A percentile compares a stretch with the other conserved stretches of the same genome.
phyloP scores from a whole-genome alignment of 768 basidiomycete species.

The Suillus spraguei region DNA sequence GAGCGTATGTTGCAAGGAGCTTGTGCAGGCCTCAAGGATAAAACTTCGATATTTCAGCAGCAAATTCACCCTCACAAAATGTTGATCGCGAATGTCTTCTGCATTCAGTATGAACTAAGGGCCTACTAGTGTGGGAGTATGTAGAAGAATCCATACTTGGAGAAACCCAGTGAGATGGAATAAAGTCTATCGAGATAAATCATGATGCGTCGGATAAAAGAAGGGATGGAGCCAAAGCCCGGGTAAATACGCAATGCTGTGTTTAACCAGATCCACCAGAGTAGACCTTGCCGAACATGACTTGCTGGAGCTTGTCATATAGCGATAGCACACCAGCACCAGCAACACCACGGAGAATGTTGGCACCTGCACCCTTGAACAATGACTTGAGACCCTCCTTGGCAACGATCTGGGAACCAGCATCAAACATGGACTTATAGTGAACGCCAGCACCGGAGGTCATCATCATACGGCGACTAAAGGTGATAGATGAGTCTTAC shows the following conservation, averaged over 20 bases:
- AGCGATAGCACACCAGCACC: slow-evolving; percentile 99
- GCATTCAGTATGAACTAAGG: slow-evolving; percentile 21
- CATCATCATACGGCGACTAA: slow-evolving; percentile 99
- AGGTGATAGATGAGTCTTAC: slow-evolving; percentile 26
- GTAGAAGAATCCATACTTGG: slow-evolving; percentile 24
- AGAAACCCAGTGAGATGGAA: slow-evolving; percentile 31
- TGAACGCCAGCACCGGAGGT: slow-evolving; percentile 93
- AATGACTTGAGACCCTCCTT: slow-evolving; percentile 96
- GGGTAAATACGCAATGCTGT: slow-evolving; percentile 15
- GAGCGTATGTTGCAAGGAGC: too few relatives aligned
- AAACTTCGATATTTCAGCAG: too few relatives aligned
- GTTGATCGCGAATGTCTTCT: slow-evolving; percentile 10
- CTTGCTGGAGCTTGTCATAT: slow-evolving; percentile 97
- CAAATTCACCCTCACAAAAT: not conserved
- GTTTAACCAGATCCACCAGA: slow-evolving; percentile 69
- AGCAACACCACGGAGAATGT: slow-evolving; percentile 98
- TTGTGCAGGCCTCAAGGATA: too few relatives aligned
- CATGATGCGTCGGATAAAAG: slow-evolving; percentile 21
- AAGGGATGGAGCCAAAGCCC: slow-evolving; percentile 36
- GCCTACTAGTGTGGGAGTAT: slow-evolving; percentile 28
- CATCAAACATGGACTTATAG: slow-evolving; percentile 99
- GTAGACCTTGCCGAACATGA: slow-evolving; percentile 99
- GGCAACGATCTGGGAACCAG: slow-evolving; percentile 89
- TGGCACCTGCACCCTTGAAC: slow-evolving; percentile 99
- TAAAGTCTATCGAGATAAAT: slow-evolving; percentile 35